Evolutionary conservation across 1,139 yeast genomes (phyloP).

Genomic region (Pichia sp.): DNA sequence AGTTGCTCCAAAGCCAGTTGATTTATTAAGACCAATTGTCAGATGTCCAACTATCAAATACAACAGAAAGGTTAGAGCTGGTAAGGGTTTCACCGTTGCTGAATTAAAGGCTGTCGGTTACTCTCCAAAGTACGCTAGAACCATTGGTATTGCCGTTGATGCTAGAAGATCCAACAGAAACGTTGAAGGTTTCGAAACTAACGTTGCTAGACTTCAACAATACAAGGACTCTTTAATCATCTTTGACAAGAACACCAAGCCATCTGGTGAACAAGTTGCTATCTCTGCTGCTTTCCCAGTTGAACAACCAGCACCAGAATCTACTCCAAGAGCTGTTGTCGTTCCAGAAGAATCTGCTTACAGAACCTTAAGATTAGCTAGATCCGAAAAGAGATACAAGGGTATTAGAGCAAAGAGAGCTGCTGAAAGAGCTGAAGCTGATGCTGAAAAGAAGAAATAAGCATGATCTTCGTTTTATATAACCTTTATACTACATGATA

Average conservation of each 20-base stretch:
- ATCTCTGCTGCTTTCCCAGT: slow-evolving; percentile 90
- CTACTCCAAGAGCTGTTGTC: slow-evolving; percentile 90
- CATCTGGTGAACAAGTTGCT: slow-evolving; percentile 70
- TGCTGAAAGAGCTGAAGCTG: slow-evolving; percentile 96
- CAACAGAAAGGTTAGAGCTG: slow-evolving; percentile 99
- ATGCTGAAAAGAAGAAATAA: slow-evolving; percentile 98
- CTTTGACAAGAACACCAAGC: slow-evolving; percentile 85
- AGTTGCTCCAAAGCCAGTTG: slow-evolving; percentile 98
- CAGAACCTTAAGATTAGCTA: slow-evolving; percentile 95
- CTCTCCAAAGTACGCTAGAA: slow-evolving; percentile 94
- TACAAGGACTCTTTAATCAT: slow-evolving; percentile 95
- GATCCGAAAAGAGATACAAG: slow-evolving; percentile 88
- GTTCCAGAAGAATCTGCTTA: slow-evolving; percentile 83
- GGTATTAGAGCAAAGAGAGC: slow-evolving; percentile 99
- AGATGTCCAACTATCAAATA: slow-evolving; percentile 98
- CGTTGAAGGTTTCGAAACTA: slow-evolving; percentile 90
- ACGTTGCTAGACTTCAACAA: slow-evolving; percentile 96
- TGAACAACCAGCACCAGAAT: slow-evolving; percentile 69
- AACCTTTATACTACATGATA: slow-evolving; percentile 5
- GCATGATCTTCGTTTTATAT: slow-evolving; percentile 18
- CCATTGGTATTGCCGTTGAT: slow-evolving; percentile 98
- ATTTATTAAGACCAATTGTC: slow-evolving; percentile 94
- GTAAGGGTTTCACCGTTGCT: slow-evolving; percentile 98
- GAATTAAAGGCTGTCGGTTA: slow-evolving; percentile 99
- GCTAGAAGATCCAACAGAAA: slow-evolving; percentile 99